Conservation (phyloP, 2,329 filamentous ascomycete species). For the Mariannaea sp. region DNA sequence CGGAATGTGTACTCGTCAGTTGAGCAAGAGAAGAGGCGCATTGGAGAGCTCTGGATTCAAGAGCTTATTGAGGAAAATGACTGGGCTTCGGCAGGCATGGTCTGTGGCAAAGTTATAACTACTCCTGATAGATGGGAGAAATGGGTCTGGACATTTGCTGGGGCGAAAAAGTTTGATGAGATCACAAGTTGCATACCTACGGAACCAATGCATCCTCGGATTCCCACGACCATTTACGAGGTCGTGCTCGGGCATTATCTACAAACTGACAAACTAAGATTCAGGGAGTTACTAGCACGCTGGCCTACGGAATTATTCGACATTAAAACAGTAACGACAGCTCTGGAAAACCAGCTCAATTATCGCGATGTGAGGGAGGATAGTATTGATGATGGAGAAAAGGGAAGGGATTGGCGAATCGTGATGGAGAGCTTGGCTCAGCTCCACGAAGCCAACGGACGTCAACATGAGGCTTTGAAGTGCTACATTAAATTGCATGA, state of each 20-base stretch:
- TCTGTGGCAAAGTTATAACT: conserved; percentile 82
- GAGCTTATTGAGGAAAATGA: conserved; percentile 76
- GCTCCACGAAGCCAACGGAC: conserved; percentile 80
- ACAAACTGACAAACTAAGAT: conserved; percentile 72
- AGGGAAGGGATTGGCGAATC: conserved; percentile 82
- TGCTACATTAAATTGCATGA: conserved; percentile 92
- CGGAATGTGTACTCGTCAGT: conserved; percentile 65
- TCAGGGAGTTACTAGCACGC: conserved; percentile 77
- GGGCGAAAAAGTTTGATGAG: conserved; percentile 84
- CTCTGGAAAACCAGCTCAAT: conserved; percentile 81
- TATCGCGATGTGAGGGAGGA: conserved; percentile 76
- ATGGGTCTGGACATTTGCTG: conserved; percentile 92
- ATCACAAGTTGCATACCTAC: conserved; percentile 84
- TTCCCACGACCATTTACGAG: conserved; percentile 85
- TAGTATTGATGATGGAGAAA: conserved; percentile 73
- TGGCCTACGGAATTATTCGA: conserved; percentile 90
- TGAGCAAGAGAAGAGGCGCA: conserved; percentile 85
- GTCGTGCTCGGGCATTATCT: conserved; percentile 89
- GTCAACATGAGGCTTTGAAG: conserved; percentile 80
- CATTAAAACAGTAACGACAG: conserved; percentile 73
- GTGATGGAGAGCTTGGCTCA: conserved; percentile 86
- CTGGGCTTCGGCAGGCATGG: conserved; percentile 77
- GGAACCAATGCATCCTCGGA: conserved; percentile 74
- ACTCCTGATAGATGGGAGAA: conserved; percentile 88
- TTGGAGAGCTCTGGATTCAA: conserved; percentile 92